phyloP scores from a whole-genome alignment of 345 rosid genomes.

The Salix purpurea region DNA sequence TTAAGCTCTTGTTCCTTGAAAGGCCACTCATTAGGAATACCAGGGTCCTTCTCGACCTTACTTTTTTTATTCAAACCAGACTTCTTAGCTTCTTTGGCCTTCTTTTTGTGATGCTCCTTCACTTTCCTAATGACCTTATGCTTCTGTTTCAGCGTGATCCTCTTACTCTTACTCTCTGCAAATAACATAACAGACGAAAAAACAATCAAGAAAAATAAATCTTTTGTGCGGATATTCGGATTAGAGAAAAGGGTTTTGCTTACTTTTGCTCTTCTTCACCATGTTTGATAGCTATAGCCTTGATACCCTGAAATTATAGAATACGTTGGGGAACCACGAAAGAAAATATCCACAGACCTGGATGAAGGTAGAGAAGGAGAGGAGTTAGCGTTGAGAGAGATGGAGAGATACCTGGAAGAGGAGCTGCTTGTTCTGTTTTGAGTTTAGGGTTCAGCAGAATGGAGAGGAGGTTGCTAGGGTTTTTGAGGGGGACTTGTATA shows the following conservation, averaged over 20 bases:
- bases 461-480: not conserved
- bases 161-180: constrained; percentile 94
- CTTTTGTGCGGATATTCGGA: not conserved
- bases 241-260: constrained; percentile 19
- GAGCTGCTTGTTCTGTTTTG: too few relatives aligned
- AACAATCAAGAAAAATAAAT: not conserved
- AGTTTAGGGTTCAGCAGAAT: not conserved
- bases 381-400: too few relatives aligned
- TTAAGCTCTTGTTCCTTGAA: constrained; percentile 95
- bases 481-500: not conserved
- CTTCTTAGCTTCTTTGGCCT: constrained; percentile 93
- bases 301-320: too few relatives aligned
- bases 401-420: too few relatives aligned
- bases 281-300: constrained; percentile 19
- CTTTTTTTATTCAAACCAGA: constrained; percentile 46
- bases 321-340: too few relatives aligned
- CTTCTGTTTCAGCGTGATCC: constrained; percentile 75
- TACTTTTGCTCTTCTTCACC: constrained; percentile 87
- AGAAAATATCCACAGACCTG: too few relatives aligned
- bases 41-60: constrained; percentile 92
- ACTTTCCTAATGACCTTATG: constrained; percentile 82
- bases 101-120: constrained; percentile 91
- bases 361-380: too few relatives aligned
- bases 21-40: constrained; percentile 97
- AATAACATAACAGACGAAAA: not conserved